Conservation (phyloP, 495 filamentous ascomycete genomes). For the Sporormia fimetaria region DNA sequence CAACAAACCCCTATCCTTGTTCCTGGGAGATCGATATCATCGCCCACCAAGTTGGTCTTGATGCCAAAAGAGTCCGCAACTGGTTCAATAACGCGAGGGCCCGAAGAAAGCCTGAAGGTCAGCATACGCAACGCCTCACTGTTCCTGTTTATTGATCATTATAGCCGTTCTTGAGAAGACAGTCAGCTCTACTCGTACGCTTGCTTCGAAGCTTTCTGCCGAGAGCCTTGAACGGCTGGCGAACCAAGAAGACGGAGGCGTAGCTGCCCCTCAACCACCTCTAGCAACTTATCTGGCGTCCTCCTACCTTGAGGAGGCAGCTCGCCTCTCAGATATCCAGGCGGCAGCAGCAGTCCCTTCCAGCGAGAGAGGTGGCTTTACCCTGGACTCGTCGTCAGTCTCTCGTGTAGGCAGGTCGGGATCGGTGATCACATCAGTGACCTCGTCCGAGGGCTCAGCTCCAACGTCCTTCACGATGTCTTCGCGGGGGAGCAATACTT, state of each 20-base stretch:
- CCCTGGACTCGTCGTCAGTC: conserved; percentile 10
- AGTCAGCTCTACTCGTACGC: background rate
- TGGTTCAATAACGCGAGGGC: conserved; percentile 23
- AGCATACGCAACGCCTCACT: background rate
- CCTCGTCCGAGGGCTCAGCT: conserved; percentile 13
- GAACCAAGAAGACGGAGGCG: conserved; percentile 1
- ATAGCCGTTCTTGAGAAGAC: no score
- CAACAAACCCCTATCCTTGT: conserved; percentile 18
- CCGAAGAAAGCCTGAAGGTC: conserved; percentile 5
- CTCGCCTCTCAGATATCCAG: conserved; percentile 7
- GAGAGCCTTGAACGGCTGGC: conserved; percentile 14
- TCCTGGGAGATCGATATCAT: conserved; percentile 19
- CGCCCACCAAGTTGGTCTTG: conserved; percentile 11
- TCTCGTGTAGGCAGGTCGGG: conserved; percentile 5
- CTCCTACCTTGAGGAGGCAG: conserved; percentile 14
- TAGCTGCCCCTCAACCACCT: conserved; percentile 6
- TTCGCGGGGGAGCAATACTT: conserved; percentile 12
- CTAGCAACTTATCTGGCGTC: conserved; percentile 10
- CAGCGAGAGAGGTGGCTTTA: conserved; percentile 1
- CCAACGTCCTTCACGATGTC: conserved; percentile 12
- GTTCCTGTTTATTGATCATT: background rate
- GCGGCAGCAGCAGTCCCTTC: conserved; percentile 5
- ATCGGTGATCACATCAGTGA: conserved; percentile 13
- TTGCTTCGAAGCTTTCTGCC: conserved; percentile 9
- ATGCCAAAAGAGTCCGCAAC: conserved; percentile 12